A percentile compares a stretch with the other conserved stretches of the same genome.
phyloP scores from a whole-genome alignment of 1,139 yeast genomes.

The Keqinozyma sinolaborantium region DNA sequence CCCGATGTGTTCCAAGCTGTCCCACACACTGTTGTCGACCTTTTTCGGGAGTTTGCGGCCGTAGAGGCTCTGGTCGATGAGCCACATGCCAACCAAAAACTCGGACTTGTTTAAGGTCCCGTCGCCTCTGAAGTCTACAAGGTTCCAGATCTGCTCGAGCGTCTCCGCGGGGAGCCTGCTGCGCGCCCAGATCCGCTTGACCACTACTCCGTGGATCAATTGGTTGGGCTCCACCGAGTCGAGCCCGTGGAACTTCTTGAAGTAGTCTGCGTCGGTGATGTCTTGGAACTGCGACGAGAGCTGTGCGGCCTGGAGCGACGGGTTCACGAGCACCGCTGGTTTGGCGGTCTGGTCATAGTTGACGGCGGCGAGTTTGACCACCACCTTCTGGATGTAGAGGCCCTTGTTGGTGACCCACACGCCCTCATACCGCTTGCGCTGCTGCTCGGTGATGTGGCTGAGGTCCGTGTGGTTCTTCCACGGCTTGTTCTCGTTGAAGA shows the following conservation, averaged over 20 bases:
- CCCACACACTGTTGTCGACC: conserved; percentile 61
- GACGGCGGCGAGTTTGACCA: conserved; percentile 32
- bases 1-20: conserved; percentile 54
- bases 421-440: conserved; percentile 86
- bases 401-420: conserved; percentile 90
- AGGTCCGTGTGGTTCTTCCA: conserved; percentile 86
- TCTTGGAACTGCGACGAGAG: conserved; percentile 22
- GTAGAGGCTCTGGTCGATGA: conserved; percentile 91
- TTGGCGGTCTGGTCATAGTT: conserved; percentile 20
- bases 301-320: conserved; percentile 28
- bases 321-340: conserved; percentile 16
- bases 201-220: conserved; percentile 64
- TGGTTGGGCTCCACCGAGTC: conserved; percentile 30
- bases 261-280: conserved; percentile 16
- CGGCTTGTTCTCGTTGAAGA: conserved; percentile 86
- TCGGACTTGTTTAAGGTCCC: conserved; percentile 79
- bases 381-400: conserved; percentile 46
- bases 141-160: conserved; percentile 67
- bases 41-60: conserved; percentile 82
- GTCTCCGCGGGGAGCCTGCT: conserved; percentile 66
- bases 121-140: conserved; percentile 74
- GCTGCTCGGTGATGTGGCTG: conserved; percentile 60
- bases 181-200: conserved; percentile 74
- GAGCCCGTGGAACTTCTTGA: conserved; percentile 29
- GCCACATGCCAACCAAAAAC: conserved; percentile 93